Evolutionary conservation across 163 green algal species (phyloP).

Genomic region (Volvox carteri): DNA sequence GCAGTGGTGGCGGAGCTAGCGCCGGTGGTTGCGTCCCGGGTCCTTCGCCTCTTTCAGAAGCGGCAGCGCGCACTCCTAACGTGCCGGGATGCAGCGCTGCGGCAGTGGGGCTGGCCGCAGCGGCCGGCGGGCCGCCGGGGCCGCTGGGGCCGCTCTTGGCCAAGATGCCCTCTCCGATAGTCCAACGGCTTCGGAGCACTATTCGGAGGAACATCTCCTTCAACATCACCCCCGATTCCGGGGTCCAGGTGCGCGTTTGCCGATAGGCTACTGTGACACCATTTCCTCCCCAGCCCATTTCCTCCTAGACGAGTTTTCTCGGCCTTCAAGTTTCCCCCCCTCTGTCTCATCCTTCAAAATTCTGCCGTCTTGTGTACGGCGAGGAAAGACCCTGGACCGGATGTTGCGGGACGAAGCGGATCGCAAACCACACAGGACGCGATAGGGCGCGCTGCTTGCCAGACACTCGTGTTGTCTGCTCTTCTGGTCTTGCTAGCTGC

Average conservation of each 20-base stretch:
- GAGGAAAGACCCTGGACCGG: too few relatives aligned
- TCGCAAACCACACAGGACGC: too few relatives aligned
- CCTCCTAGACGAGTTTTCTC: too few relatives aligned
- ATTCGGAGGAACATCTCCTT: conserved; percentile 48
- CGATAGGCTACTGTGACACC: too few relatives aligned
- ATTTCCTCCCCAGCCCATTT: too few relatives aligned
- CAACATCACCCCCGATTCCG: conserved; percentile 41
- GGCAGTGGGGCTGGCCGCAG: not conserved
- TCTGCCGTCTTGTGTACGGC: too few relatives aligned
- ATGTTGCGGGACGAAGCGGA: too few relatives aligned
- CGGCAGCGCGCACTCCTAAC: not conserved
- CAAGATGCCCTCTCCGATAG: not conserved
- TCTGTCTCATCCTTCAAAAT: too few relatives aligned
- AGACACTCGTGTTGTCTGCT: not conserved
- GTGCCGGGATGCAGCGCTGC: not conserved
- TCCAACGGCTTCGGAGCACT: not conserved
- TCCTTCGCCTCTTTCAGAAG: not conserved
- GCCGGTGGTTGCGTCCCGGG: not conserved
- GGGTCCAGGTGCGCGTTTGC: conserved; percentile 24
- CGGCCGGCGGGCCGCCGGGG: not conserved
- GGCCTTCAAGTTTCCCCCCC: too few relatives aligned
- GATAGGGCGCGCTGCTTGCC: too few relatives aligned
- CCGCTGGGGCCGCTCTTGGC: not conserved
- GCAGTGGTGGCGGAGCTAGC: not conserved
- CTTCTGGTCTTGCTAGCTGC: not conserved